These are phyloP conservation scores for Backusella circina DNA, from an alignment of 192 early-diverging fungal species.

Conservation along the genomic window DNA sequence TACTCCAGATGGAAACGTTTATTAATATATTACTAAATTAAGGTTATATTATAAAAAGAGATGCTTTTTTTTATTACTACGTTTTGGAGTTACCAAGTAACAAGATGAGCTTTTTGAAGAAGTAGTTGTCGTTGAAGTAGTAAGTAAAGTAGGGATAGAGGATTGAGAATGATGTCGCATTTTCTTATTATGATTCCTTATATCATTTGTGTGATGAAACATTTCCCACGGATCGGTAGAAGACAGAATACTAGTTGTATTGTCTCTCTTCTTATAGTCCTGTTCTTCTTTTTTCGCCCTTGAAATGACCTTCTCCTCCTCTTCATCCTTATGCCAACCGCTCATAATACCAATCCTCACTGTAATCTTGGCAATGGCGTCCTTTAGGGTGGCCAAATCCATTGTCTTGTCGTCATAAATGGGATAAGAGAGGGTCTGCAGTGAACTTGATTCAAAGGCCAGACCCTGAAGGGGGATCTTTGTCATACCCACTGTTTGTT, in stretches of 20 bases:
- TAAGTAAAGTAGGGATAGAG: slow-evolving; percentile 6
- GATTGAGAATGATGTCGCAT: slow-evolving; percentile 13
- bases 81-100: not conserved
- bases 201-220: not conserved
- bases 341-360: slow-evolving; percentile 27
- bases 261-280: slow-evolving; percentile 1
- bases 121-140: slow-evolving; percentile 5
- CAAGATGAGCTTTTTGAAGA: slow-evolving; percentile 3
- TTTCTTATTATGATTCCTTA: slow-evolving; percentile 6
- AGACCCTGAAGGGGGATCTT: not conserved
- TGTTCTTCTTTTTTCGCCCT: not conserved
- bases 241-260: not conserved
- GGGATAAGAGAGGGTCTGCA: not conserved
- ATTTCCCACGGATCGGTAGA: slow-evolving; percentile 13
- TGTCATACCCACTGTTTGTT: slow-evolving; percentile 3
- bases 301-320: not conserved
- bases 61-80: not conserved
- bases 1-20: not conserved
- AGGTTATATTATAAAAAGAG: not conserved
- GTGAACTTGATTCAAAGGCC: not conserved
- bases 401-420: not conserved
- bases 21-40: slow-evolving; percentile 1
- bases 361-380: slow-evolving; percentile 21
- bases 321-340: slow-evolving; percentile 28
- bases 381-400: not conserved